Conservation (phyloP, 352 stramenopile genomes). For the Globisporangium apiculatum region DNA sequence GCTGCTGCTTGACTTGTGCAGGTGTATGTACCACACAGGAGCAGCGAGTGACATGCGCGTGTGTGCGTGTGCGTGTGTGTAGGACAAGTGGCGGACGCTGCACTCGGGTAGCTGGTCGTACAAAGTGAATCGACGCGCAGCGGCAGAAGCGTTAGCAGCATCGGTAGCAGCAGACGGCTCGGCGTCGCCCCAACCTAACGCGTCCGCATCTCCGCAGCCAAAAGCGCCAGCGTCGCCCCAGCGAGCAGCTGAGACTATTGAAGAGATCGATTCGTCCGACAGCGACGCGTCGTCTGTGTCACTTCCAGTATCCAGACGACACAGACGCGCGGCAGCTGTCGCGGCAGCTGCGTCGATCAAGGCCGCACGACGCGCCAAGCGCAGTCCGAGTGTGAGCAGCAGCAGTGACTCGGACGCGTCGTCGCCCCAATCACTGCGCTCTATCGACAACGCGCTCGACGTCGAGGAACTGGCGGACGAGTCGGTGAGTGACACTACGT, state of each 20-base stretch:
- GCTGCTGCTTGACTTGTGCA: background rate
- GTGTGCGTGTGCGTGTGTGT: background rate
- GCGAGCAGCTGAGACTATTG: background rate
- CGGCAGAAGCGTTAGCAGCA: too few species aligned
- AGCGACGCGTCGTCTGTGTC: background rate
- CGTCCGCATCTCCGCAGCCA: background rate
- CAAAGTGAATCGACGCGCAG: too few species aligned
- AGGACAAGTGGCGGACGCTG: slow-evolving; percentile 49
- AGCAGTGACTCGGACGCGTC: background rate
- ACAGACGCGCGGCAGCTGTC: background rate
- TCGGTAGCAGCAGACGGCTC: too few species aligned
- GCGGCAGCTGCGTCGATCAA: slow-evolving; percentile 5
- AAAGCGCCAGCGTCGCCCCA: background rate
- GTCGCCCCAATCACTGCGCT: background rate
- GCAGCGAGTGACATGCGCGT: background rate
- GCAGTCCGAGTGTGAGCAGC: background rate
- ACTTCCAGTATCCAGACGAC: too few species aligned
- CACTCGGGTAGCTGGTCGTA: slow-evolving; percentile 6
- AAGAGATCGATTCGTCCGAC: slow-evolving; percentile 1
- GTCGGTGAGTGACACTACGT: too few species aligned
- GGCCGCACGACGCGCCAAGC: slow-evolving; percentile 4
- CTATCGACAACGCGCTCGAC: too few species aligned
- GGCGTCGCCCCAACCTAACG: background rate
- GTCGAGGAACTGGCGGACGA: too few species aligned
- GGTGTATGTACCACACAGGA: background rate